Evolutionary conservation across 805 yeast species (phyloP).

Genomic region (Nakazawaea sp.): DNA sequence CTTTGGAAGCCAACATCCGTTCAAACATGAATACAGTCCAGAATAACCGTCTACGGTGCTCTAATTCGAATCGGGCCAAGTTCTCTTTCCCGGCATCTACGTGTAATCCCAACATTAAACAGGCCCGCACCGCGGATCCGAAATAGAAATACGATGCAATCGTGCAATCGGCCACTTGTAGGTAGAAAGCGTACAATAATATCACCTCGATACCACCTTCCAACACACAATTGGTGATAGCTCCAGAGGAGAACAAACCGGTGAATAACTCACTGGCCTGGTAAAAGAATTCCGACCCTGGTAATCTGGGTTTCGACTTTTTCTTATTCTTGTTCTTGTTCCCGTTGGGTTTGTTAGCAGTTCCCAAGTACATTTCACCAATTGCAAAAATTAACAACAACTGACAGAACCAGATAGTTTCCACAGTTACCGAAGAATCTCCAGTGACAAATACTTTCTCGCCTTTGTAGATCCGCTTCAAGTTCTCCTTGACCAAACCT

Average conservation of each 20-base stretch:
- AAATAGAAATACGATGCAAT: conserved; percentile 76
- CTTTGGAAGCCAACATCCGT: conserved; percentile 76
- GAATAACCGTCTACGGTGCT: conserved; percentile 35
- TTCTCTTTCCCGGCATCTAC: conserved; percentile 71
- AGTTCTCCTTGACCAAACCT: conserved; percentile 63
- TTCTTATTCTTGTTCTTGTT: conserved; percentile 22
- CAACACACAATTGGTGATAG: conserved; percentile 67
- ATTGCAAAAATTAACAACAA: conserved; percentile 65
- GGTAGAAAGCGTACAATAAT: conserved; percentile 66
- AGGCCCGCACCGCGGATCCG: conserved; percentile 68
- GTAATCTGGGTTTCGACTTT: conserved; percentile 37
- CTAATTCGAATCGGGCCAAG: conserved; percentile 44
- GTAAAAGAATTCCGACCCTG: conserved; percentile 74
- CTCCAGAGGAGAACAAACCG: conserved; percentile 73
- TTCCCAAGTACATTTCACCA: conserved; percentile 80
- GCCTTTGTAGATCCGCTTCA: conserved; percentile 52
- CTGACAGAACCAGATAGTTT: conserved; percentile 79
- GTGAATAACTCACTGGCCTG: conserved; percentile 77
- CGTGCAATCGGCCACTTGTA: conserved; percentile 81
- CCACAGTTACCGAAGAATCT: conserved; percentile 33
- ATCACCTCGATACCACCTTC: conserved; percentile 78
- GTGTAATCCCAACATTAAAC: conserved; percentile 71
- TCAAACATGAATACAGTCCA: conserved; percentile 37
- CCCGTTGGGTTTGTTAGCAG: conserved; percentile 59
- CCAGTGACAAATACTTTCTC: conserved; percentile 13